These are phyloP conservation scores for Phlebopus sp. DNA, from an alignment of 1,284 basidiomycete species.

Conservation along the genomic window DNA sequence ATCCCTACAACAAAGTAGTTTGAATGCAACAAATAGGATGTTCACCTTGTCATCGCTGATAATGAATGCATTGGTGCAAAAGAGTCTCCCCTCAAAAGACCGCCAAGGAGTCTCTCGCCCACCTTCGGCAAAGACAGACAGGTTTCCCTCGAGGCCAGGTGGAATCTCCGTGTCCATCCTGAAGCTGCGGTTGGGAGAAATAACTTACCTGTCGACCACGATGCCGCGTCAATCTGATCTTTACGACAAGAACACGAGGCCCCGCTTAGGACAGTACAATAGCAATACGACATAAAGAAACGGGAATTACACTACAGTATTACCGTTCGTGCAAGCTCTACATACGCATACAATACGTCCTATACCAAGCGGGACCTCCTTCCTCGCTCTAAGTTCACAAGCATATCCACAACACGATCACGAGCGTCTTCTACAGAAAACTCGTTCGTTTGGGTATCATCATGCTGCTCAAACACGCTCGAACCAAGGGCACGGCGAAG, in stretches of 20 bases:
- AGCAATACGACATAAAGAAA: not conserved
- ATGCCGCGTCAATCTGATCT: too few species aligned
- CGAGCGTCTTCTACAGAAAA: conserved; percentile 60
- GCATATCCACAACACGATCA: conserved; percentile 65
- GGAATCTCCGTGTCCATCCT: conserved; percentile 24
- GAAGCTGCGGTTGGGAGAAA: too few species aligned
- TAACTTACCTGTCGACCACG: not conserved
- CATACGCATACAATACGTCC: not conserved
- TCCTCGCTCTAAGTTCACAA: conserved; percentile 50
- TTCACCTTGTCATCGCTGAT: conserved; percentile 28
- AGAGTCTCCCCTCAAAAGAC: conserved; percentile 21
- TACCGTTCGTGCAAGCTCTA: not conserved
- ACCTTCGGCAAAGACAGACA: conserved; percentile 19
- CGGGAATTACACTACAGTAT: not conserved
- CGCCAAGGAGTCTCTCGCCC: conserved; percentile 28
- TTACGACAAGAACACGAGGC: not conserved
- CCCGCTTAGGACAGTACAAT: not conserved
- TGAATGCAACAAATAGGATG: not conserved
- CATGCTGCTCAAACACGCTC: conserved; percentile 52
- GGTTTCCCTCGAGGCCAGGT: conserved; percentile 21
- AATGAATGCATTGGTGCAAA: conserved; percentile 37
- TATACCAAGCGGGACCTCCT: conserved; percentile 18
- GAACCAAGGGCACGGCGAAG: conserved; percentile 55
- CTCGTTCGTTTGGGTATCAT: conserved; percentile 25
- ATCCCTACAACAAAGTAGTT: not conserved